Evolutionary conservation across 2,329 filamentous ascomycete genomes (phyloP), one percentile per base, ranked within the genome.

Genomic region (Xylaria digitata): DNA sequence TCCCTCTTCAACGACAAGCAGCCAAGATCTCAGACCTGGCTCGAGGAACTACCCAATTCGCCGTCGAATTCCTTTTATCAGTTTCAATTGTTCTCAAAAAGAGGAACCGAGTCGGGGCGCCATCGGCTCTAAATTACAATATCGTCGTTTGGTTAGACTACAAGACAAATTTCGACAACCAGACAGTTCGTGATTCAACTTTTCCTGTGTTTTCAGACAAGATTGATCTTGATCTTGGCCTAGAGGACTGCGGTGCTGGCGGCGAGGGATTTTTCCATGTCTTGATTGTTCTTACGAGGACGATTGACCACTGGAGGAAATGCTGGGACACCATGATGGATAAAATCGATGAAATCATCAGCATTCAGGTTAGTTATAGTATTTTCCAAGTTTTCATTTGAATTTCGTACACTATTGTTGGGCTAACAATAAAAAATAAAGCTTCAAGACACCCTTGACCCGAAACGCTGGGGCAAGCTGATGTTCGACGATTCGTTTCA

Each of bases 401-500:
- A 15, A 5, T 40, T 40, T 13, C 37, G 1, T 17, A 13, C 21
- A 9, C n/a, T 2, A 32, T 17, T 52, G 21, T 52, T 4, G 9
- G 34, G 48, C 60, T 62, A 55, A 62, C 5, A 42, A 42, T 3
- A 17, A 26, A 32, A 26, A 30, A 3, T 9, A 3, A 37, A 63
- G 61, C 54, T 63, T 11, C 61, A 58, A 53, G 61, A 63, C 19
- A 67, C 67, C 3, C 60, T 67, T 17, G 67, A 69, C 48, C 62
- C 32, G 32, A 61, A 62, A 26, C 52, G 65, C 50, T 67, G 64
- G 67, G 30, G 52, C 52, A 59, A 42, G 42, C 43, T 67, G 32
- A 69, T 69, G 67, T 69, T 69, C 34, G 67, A 67, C 19, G 61
- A 67, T 23, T 67, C 64, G 2, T 67, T 67, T 46, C 65, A 69